Percentiles rank a stretch among this genome's conserved stretches.
phyloP scores from a whole-genome alignment of 805 yeast species.

The Sugiyamaella boreocaroliniensis region DNA sequence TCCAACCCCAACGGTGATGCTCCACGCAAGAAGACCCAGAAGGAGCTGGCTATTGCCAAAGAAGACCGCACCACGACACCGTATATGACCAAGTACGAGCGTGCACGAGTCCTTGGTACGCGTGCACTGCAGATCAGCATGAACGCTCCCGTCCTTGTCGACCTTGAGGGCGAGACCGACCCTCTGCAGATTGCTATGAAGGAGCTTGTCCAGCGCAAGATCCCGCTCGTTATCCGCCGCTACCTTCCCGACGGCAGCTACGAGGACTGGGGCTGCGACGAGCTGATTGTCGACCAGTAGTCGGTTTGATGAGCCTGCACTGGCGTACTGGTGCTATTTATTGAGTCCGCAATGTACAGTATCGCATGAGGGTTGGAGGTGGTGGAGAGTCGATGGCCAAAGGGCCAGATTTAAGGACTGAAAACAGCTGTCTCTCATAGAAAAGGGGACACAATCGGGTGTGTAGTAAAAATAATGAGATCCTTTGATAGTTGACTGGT shows the following conservation, averaged over 20 bases:
- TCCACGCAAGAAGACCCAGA: constrained; percentile 54
- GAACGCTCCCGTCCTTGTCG: constrained; percentile 98
- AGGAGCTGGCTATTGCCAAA: constrained; percentile 80
- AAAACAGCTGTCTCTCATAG: too few species aligned
- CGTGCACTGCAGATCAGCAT: constrained; percentile 95
- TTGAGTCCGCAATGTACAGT: constrained; percentile 2
- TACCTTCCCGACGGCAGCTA: constrained; percentile 94
- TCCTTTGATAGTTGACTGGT: background rate
- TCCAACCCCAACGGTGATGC: constrained; percentile 45
- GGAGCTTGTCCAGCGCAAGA: constrained; percentile 88
- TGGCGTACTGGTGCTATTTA: background rate
- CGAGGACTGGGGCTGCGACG: constrained; percentile 99
- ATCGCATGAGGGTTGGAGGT: background rate
- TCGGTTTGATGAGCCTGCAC: background rate
- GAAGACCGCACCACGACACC: constrained; percentile 93
- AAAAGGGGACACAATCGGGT: too few species aligned
- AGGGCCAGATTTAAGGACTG: too few species aligned
- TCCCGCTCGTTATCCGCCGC: constrained; percentile 92
- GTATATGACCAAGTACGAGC: constrained; percentile 97
- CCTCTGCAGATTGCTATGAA: constrained; percentile 97
- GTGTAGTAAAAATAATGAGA: too few species aligned
- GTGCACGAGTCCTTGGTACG: constrained; percentile 96
- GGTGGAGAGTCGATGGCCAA: background rate
- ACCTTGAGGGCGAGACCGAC: constrained; percentile 97
- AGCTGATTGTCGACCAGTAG: constrained; percentile 78